Percentiles rank a stretch among this genome's conserved stretches.
Evolutionary conservation across 2,329 filamentous ascomycete species (phyloP).

Genomic region (Alternaria tenuissima): DNA sequence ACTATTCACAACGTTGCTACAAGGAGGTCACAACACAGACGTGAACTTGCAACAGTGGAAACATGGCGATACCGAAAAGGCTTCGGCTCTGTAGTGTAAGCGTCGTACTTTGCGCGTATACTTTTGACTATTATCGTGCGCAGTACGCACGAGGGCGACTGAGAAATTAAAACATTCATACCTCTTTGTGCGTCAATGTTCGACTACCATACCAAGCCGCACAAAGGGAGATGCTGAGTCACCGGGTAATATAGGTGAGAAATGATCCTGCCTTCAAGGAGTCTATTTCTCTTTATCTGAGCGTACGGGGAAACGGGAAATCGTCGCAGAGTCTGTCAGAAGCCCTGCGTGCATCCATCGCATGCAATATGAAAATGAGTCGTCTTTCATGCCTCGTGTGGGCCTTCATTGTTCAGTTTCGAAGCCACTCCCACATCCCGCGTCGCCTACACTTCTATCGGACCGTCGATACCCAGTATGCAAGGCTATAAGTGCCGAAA

Average conservation of each 20-base stretch:
- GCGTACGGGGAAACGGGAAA: background rate
- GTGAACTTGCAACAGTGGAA: background rate
- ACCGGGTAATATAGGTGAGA: background rate
- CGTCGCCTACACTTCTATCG: conserved; percentile 1
- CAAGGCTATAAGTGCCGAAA: conserved; percentile 4
- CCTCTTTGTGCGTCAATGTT: no score
- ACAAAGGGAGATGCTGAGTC: background rate
- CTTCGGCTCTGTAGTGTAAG: background rate
- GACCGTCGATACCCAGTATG: conserved; percentile 2
- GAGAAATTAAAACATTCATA: no score
- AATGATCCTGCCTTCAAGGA: background rate
- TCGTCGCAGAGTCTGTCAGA: background rate
- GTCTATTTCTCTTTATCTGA: background rate
- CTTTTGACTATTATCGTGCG: background rate
- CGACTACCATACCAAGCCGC: background rate
- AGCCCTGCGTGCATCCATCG: background rate
- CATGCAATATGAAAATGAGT: background rate
- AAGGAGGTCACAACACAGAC: background rate
- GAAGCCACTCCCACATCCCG: background rate
- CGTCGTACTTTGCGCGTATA: background rate
- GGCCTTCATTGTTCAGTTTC: background rate
- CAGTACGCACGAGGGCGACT: background rate
- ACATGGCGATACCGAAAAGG: background rate
- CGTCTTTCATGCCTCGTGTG: conserved; percentile 6
- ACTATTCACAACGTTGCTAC: background rate